These are phyloP conservation scores for Phytopythium ostracodes DNA, from an alignment of 352 stramenopile genomes.

Conservation along the genomic window DNA sequence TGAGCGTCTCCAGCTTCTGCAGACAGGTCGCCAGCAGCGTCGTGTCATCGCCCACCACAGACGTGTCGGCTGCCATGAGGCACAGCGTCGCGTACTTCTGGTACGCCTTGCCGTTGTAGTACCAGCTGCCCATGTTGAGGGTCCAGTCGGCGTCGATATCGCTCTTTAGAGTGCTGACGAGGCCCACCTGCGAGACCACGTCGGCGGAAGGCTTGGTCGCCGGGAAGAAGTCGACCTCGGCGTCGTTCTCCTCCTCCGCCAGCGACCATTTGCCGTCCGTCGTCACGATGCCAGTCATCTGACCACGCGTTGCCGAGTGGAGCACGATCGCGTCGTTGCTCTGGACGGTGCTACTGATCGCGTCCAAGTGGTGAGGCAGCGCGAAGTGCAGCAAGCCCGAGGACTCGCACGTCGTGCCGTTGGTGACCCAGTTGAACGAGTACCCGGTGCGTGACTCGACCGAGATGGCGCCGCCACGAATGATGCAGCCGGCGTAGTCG, in stretches of 20 bases:
- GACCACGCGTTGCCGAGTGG: too few relatives aligned
- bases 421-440: slow-evolving; percentile 55
- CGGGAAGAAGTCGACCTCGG: slow-evolving; percentile 48
- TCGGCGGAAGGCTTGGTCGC: slow-evolving; percentile 22
- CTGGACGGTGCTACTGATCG: slow-evolving; percentile 30
- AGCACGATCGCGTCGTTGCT: too few relatives aligned
- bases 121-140: slow-evolving; percentile 42
- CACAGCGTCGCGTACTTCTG: slow-evolving; percentile 55
- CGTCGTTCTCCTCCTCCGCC: too few relatives aligned
- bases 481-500: slow-evolving; percentile 33
- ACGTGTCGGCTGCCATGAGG: slow-evolving; percentile 36
- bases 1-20: slow-evolving; percentile 28
- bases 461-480: slow-evolving; percentile 21
- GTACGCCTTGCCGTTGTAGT: slow-evolving; percentile 46
- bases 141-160: slow-evolving; percentile 40
- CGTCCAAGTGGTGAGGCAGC: slow-evolving; percentile 54
- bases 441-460: slow-evolving; percentile 46
- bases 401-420: slow-evolving; percentile 38
- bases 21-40: slow-evolving; percentile 22
- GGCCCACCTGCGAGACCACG: slow-evolving; percentile 23
- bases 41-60: slow-evolving; percentile 29
- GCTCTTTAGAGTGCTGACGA: slow-evolving; percentile 30
- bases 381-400: slow-evolving; percentile 71
- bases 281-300: slow-evolving; percentile 26
- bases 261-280: too few relatives aligned